A percentile compares a stretch with the other conserved stretches of the same genome.
Evolutionary conservation across 371 early-diverging fungal species (phyloP).

Genomic region (Mortierella polycephala): DNA sequence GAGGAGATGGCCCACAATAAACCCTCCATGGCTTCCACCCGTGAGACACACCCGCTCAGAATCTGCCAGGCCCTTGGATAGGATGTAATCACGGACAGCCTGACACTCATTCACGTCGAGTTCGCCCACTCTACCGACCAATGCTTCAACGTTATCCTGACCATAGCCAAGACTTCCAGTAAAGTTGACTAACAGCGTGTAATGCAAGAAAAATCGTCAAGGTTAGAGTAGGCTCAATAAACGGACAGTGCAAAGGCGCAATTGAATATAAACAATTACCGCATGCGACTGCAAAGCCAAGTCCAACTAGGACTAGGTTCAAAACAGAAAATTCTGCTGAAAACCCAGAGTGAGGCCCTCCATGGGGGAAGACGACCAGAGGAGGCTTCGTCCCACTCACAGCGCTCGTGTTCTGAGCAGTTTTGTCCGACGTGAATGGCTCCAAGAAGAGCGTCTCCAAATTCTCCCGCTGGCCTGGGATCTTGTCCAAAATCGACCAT

Average conservation of each 20-base stretch:
- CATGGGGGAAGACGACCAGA: conserved; percentile 71
- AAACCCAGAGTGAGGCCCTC: conserved; percentile 72
- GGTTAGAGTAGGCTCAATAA: not conserved
- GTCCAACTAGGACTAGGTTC: conserved; percentile 55
- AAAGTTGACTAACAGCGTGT: conserved; percentile 68
- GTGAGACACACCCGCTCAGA: conserved; percentile 57
- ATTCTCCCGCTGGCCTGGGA: conserved; percentile 44
- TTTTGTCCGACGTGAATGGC: conserved; percentile 23
- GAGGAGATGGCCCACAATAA: conserved; percentile 68
- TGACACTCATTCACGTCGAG: conserved; percentile 73
- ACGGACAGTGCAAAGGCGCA: not conserved
- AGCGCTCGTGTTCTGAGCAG: conserved; percentile 28
- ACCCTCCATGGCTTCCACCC: conserved; percentile 84
- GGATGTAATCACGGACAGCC: conserved; percentile 37
- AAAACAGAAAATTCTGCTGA: conserved; percentile 59
- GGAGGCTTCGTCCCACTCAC: conserved; percentile 56
- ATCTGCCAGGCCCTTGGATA: conserved; percentile 51
- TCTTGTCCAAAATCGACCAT: conserved; percentile 37
- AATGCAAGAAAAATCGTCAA: not conserved
- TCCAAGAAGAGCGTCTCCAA: conserved; percentile 27
- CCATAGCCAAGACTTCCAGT: conserved; percentile 81
- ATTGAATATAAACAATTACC: conserved; percentile 15
- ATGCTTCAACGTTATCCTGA: conserved; percentile 63
- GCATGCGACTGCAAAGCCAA: conserved; percentile 67
- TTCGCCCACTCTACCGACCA: conserved; percentile 74